phyloP scores from a whole-genome alignment of 345 rosid species.

The Salix arbutifolia region DNA sequence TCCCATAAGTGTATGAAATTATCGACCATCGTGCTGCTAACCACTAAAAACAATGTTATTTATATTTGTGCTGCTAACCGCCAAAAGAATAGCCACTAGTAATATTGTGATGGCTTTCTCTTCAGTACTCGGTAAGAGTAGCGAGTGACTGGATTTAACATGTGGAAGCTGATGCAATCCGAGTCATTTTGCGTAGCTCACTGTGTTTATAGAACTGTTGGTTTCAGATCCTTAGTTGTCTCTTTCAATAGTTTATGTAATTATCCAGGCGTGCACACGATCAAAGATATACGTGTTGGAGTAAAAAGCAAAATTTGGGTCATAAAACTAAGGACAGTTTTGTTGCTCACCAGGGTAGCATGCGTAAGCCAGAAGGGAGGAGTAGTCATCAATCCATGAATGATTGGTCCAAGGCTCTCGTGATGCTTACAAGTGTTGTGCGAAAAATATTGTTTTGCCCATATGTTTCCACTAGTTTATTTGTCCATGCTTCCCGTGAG shows the following conservation, averaged over 20 bases:
- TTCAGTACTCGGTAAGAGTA: not conserved
- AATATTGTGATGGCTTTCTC: constrained; percentile 1
- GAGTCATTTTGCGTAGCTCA: constrained; percentile 15
- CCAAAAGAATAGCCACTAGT: not conserved
- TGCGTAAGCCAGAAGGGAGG: constrained; percentile 6
- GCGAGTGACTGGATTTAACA: constrained; percentile 8
- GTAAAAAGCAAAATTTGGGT: not conserved
- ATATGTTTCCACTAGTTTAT: too few relatives aligned
- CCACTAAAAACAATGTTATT: not conserved
- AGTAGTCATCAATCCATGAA: not conserved
- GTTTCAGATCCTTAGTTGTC: not conserved
- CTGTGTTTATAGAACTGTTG: not conserved
- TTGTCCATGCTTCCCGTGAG: too few relatives aligned
- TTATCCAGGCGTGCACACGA: constrained; percentile 3
- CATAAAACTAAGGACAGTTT: not conserved
- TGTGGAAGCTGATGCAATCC: constrained; percentile 30
- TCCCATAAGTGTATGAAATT: constrained; percentile 49
- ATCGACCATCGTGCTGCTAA: not conserved
- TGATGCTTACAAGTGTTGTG: too few relatives aligned
- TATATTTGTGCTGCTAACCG: constrained; percentile 1
- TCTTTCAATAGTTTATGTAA: not conserved
- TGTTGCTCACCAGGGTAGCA: not conserved
- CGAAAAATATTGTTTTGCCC: too few relatives aligned
- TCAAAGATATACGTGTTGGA: not conserved
- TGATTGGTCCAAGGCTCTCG: too few relatives aligned